Evolutionary conservation across 2,329 filamentous ascomycete genomes (phyloP), one percentile per base, ranked within the genome.

Genomic region (Cytospora leucostoma): DNA sequence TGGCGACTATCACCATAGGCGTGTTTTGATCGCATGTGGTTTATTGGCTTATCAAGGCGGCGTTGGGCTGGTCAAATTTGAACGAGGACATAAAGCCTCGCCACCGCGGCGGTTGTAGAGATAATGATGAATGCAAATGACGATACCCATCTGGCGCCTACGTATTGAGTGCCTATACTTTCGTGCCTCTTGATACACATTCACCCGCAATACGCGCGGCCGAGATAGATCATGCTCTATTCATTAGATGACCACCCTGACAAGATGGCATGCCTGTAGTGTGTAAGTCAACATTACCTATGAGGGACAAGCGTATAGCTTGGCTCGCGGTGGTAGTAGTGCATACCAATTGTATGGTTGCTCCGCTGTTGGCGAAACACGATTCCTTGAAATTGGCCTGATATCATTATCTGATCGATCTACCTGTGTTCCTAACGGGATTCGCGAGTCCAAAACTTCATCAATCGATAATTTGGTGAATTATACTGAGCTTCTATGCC

Each of bases 401-500:
- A 27, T 27, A 27, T 47, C n/a, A 47, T 47, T 47, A 21, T 47
- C n/a, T 47, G 21, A 3, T 47, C 12, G n/a, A 47, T 19, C 5
- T 5, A 21, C 1, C 3, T 11, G 6, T 11, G 44, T 19, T 47
- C 7, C 44, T 47, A 19, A 19, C n/a, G n/a, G 6, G 3, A 2
- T 21, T 15, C 19, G 44, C 44, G n/a, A 21, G 44, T 11, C 7
- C 7, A 47, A 8, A n/a, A 15, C 1, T 10, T 37, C 50, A n/a
- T 27, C 40, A 35, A 32, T 13, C 38, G 32, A 47, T 60, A 2
- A 27, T 38, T 53, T 54, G 15, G 37, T 55, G 12, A 33, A 34
- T 19, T 12, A 56, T 34, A 5, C 27, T 38, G 13, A 61, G 17
- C 7, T 38, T 19, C 72, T 67, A 80, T 59, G 79, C 78, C 74